phyloP scores from a whole-genome alignment of 768 basidiomycete species.

The Mycena epipterygia region DNA sequence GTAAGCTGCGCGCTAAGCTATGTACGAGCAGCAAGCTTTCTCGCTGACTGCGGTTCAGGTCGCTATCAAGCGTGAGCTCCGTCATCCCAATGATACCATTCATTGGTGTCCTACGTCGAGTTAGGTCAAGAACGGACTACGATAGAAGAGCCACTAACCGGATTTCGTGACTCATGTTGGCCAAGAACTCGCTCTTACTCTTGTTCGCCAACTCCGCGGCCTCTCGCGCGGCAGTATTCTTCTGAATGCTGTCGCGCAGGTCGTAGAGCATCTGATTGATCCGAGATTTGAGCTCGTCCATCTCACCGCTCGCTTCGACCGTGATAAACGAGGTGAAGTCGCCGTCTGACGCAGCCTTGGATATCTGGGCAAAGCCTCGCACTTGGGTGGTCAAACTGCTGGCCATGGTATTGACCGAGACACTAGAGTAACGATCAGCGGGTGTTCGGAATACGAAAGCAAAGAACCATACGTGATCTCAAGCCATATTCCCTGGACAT shows the following conservation, averaged over 20 bases:
- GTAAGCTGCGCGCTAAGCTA: slow-evolving; percentile 90
- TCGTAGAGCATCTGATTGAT: slow-evolving; percentile 99
- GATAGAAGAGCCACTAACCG: slow-evolving; percentile 66
- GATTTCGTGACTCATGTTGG: slow-evolving; percentile 98
- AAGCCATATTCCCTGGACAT: slow-evolving; percentile 98
- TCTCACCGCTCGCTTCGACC: slow-evolving; percentile 97
- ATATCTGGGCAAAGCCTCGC: slow-evolving; percentile 98
- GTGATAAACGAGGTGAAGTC: slow-evolving; percentile 99
- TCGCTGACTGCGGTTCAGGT: slow-evolving; percentile 92
- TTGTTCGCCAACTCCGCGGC: slow-evolving; percentile 98
- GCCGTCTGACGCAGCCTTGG: slow-evolving; percentile 98
- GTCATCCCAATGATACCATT: slow-evolving; percentile 99
- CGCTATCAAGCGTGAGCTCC: slow-evolving; percentile 95
- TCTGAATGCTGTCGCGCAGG: slow-evolving; percentile 95
- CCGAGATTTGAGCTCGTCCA: slow-evolving; percentile 99
- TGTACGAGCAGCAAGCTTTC: slow-evolving; percentile 97
- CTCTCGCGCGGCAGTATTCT: slow-evolving; percentile 97
- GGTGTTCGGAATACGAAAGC: slow-evolving; percentile 4
- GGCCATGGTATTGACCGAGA: slow-evolving; percentile 99
- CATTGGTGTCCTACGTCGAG: slow-evolving; percentile 88
- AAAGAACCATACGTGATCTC: slow-evolving; percentile 91
- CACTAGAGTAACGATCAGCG: slow-evolving; percentile 56
- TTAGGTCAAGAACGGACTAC: not conserved
- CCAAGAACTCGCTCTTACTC: slow-evolving; percentile 97
- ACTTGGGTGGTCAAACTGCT: slow-evolving; percentile 98